These are phyloP conservation scores for Kappamyces sp. DNA, from an alignment of 192 early-diverging fungal genomes.

Conservation along the genomic window DNA sequence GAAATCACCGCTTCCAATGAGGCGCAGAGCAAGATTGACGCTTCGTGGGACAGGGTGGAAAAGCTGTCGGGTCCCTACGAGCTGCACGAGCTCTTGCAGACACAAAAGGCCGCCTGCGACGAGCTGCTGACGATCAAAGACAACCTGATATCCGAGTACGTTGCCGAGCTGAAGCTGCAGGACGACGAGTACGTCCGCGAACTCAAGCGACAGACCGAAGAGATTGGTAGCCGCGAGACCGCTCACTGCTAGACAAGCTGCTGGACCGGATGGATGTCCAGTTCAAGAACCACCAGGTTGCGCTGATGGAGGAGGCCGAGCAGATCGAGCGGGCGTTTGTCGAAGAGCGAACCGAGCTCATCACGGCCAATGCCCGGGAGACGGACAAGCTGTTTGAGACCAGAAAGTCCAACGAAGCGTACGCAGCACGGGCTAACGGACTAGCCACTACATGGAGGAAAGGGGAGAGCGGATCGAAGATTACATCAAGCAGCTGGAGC, in stretches of 20 bases:
- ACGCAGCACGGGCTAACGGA: background rate
- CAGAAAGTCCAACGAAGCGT: slow-evolving; percentile 44
- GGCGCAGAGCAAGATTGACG: slow-evolving; percentile 27
- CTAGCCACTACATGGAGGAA: slow-evolving; percentile 45
- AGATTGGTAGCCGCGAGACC: slow-evolving; percentile 37
- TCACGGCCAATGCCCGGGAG: slow-evolving; percentile 42
- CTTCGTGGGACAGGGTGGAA: slow-evolving; percentile 32
- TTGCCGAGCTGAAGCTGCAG: slow-evolving; percentile 45
- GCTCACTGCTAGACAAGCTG: slow-evolving; percentile 33
- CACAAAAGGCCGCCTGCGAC: slow-evolving; percentile 42
- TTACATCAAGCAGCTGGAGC: slow-evolving; percentile 46
- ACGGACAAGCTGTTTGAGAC: slow-evolving; percentile 37
- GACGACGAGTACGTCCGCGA: slow-evolving; percentile 60
- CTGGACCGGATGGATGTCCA: slow-evolving; percentile 52
- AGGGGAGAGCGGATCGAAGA: slow-evolving; percentile 47
- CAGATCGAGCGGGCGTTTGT: slow-evolving; percentile 52
- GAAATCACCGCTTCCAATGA: slow-evolving; percentile 22
- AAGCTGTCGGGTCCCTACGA: slow-evolving; percentile 33
- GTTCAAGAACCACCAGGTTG: slow-evolving; percentile 38
- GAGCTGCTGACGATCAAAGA: slow-evolving; percentile 39
- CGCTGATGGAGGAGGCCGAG: slow-evolving; percentile 46
- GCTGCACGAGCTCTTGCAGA: slow-evolving; percentile 34
- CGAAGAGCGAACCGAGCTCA: slow-evolving; percentile 47
- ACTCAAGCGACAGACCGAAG: slow-evolving; percentile 54
- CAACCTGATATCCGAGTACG: slow-evolving; percentile 45